Evolutionary conservation across 352 stramenopile species (phyloP).

Genomic region (Lagenidium giganteum): DNA sequence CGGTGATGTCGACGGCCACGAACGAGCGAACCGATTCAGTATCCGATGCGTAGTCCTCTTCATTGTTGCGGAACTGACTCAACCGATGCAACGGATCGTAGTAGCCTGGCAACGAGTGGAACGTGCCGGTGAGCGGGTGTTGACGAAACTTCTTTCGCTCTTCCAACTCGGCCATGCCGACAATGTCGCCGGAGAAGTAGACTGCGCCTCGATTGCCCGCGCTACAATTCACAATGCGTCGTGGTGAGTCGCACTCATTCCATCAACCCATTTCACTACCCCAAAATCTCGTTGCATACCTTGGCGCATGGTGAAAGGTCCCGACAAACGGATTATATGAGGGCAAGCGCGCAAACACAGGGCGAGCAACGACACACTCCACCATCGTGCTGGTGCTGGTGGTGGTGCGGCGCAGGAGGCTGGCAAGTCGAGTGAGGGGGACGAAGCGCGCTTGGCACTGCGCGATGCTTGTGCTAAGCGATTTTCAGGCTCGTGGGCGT

Average conservation of each 20-base stretch:
- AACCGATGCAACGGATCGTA: constrained; percentile 83
- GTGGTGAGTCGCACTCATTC: too few species aligned
- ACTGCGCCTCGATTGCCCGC: constrained; percentile 80
- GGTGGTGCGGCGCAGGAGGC: background rate
- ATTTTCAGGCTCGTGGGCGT: too few species aligned
- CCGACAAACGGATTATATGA: constrained; percentile 87
- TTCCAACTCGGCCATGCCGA: constrained; percentile 84
- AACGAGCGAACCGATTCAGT: constrained; percentile 75
- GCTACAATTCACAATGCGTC: too few species aligned
- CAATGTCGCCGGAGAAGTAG: constrained; percentile 87
- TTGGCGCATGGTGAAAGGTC: constrained; percentile 88
- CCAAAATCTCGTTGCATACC: too few species aligned
- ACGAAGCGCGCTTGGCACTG: too few species aligned
- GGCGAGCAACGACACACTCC: constrained; percentile 40
- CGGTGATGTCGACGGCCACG: constrained; percentile 68
- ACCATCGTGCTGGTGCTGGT: constrained; percentile 9
- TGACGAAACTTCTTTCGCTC: constrained; percentile 88
- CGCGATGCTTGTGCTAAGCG: too few species aligned
- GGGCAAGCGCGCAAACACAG: constrained; percentile 79
- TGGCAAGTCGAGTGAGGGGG: background rate
- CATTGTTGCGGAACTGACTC: constrained; percentile 55
- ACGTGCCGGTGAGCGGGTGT: constrained; percentile 82
- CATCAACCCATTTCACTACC: background rate
- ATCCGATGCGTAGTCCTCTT: constrained; percentile 49
- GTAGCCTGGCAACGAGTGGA: constrained; percentile 82